Evolutionary conservation across 768 basidiomycete genomes (phyloP).

Genomic region (Polyporus arcularius): DNA sequence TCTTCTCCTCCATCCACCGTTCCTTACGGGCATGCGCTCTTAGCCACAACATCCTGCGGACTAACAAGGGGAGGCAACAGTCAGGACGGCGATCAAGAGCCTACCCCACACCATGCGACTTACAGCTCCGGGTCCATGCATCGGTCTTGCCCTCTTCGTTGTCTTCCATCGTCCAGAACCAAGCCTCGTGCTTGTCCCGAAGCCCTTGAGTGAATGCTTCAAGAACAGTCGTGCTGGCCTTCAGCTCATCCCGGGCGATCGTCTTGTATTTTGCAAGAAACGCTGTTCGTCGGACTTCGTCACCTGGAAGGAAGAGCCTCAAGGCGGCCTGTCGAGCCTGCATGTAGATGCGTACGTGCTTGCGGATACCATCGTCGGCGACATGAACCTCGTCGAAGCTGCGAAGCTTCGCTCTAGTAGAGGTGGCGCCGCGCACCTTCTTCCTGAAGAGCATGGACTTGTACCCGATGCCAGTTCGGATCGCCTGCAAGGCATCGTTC

Average conservation of each 20-base stretch:
- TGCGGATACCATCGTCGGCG: background rate
- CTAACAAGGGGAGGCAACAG: too few relatives aligned
- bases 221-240: background rate
- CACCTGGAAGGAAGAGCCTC: background rate
- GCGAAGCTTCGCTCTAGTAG: background rate
- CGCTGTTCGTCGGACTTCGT: background rate
- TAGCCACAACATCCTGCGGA: background rate
- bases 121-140: background rate
- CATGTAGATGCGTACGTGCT: background rate
- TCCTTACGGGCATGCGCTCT: background rate
- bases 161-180: background rate
- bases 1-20: background rate
- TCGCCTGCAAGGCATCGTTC: background rate
- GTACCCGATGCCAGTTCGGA: background rate
- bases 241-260: background rate
- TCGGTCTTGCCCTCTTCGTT: rapidly evolving
- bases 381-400: background rate
- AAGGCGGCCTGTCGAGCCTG: background rate
- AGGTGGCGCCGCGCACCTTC: background rate
- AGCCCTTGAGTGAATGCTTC: background rate
- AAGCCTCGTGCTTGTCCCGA: background rate
- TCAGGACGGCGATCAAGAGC: too few relatives aligned
- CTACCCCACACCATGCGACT: too few relatives aligned
- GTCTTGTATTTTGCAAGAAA: background rate
- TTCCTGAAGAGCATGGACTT: background rate